Base-by-base conservation (phyloP, 768 basidiomycete species). In the Trametes gibbosa region DNA sequence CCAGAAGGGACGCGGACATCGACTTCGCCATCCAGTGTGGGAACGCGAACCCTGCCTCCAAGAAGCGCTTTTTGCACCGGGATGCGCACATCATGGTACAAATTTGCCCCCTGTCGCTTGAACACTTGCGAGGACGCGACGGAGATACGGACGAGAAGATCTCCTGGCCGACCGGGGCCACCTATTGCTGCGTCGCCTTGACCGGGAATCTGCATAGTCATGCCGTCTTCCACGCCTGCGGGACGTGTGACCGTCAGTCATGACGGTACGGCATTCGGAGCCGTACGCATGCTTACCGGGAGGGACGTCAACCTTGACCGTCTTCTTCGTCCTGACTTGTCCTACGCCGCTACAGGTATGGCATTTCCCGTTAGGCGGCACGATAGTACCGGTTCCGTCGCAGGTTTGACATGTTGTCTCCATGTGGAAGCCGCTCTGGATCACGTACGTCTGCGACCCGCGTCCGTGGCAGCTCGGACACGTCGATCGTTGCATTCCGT, bases 401-500 rank as follows among this genome's bases (percentile, higher is more conserved):
- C 97, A 99, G 25, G 82, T 70, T 53, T 79, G 78, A 75, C 97
- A 99, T 29, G 93, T 94, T 61, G 86, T 91, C 23, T 94, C 87
- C 93, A 99, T 95, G 71, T 94, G 91, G 84, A 99, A 98, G 17
- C 97, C 97, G 70, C 82, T 88, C 69, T 92, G 87, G 68, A 99
- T 83, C 53, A 92, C 86, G 72, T 91, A 98, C 17, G 94, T 92
- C 72, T 87, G 84, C 35, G 88, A 85, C 45, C 97, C 97, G 23
- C 90, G 81, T 56, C 97, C 97, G 58, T 85, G 81, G 74, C 97
- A 99, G 35, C 86, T 74, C 50, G 76, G 68, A 74, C 97, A 99
- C 27, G 85, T 83, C 50, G 83, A 80, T 65, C 90, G 81, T 75
- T 95, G 90, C 35, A 90, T 85, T 32, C 96, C 96, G 21, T 84